phyloP scores from a whole-genome alignment of 2,329 filamentous ascomycete genomes.

The Oidium heveae region DNA sequence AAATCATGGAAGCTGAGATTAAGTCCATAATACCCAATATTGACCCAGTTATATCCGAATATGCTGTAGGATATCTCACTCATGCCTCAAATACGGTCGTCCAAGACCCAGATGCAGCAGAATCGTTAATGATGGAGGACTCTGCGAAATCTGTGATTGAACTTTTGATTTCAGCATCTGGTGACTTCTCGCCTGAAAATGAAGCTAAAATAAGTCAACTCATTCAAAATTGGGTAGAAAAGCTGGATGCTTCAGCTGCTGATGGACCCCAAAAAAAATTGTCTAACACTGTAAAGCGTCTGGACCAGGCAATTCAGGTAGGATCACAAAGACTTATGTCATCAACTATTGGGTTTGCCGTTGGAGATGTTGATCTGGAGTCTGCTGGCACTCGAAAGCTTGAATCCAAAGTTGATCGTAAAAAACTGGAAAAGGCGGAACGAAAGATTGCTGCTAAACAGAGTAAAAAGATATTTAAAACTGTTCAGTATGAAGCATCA shows the following conservation, averaged over 20 bases:
- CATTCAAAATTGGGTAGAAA: slow-evolving; percentile 72
- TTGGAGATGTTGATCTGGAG: slow-evolving; percentile 70
- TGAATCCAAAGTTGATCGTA: slow-evolving; percentile 89
- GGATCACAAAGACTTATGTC: slow-evolving; percentile 88
- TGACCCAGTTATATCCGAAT: slow-evolving; percentile 72
- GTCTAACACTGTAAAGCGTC: slow-evolving; percentile 53
- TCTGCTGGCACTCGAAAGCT: slow-evolving; percentile 83
- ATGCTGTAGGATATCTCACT: slow-evolving; percentile 79
- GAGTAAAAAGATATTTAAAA: slow-evolving; percentile 96
- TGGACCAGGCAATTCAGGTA: slow-evolving; percentile 89
- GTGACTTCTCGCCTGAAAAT: slow-evolving; percentile 44
- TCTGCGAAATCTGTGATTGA: slow-evolving; percentile 69
- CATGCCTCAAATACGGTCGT: slow-evolving; percentile 73
- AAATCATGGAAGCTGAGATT: slow-evolving; percentile 72
- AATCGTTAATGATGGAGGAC: slow-evolving; percentile 55
- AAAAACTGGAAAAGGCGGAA: slow-evolving; percentile 98
- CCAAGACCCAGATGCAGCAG: slow-evolving; percentile 43
- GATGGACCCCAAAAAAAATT: slow-evolving; percentile 41
- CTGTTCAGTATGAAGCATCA: slow-evolving; percentile 90
- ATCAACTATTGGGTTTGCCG: slow-evolving; percentile 71
- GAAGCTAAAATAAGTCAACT: slow-evolving; percentile 58
- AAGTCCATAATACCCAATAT: slow-evolving; percentile 63
- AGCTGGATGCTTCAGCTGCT: slow-evolving; percentile 43
- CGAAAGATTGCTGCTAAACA: slow-evolving; percentile 95
- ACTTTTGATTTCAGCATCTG: slow-evolving; percentile 78